Percentiles rank a stretch among this genome's conserved stretches.
Conservation (phyloP, 306 rosid species). For the Abrus precatorius region DNA sequence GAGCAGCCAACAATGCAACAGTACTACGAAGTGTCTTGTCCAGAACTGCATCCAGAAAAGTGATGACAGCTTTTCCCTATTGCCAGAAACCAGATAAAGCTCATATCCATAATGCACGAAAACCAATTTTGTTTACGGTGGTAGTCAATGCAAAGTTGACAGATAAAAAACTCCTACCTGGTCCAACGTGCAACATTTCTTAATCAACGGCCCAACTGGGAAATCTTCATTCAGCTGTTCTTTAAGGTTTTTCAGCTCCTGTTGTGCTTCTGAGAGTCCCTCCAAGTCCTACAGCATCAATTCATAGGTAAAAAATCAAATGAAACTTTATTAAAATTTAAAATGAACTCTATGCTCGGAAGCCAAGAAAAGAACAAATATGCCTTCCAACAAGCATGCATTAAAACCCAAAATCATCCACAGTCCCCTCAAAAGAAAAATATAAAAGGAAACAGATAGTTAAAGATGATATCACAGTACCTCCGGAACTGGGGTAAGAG, state of each 20-base stretch:
- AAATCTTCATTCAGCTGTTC: constrained; percentile 83
- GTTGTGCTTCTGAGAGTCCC: constrained; percentile 81
- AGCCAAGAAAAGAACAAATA: constrained; percentile 35
- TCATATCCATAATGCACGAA: not conserved
- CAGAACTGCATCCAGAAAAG: constrained; percentile 86
- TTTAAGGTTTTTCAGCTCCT: constrained; percentile 80
- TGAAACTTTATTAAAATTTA: constrained; percentile 25
- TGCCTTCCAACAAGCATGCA: constrained; percentile 21
- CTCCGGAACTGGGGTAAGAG: constrained; percentile 80
- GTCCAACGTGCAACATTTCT: constrained; percentile 88
- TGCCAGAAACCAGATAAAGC: constrained; percentile 37
- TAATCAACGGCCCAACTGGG: constrained; percentile 89
- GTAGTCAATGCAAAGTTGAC: constrained; percentile 11
- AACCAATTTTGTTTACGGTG: constrained; percentile 38
- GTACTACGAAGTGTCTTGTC: constrained; percentile 86
- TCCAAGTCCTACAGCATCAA: constrained; percentile 72
- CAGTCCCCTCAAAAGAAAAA: not conserved
- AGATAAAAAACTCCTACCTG: constrained; percentile 65
- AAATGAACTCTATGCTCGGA: constrained; percentile 37
- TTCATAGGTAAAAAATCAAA: constrained; percentile 40
- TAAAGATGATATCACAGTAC: constrained; percentile 51
- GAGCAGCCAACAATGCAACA: constrained; percentile 89
- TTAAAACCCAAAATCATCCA: not conserved
- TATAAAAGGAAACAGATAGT: not conserved
- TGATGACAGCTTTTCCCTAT: constrained; percentile 91